phyloP scores from a whole-genome alignment of 2,329 filamentous ascomycete genomes.

The Talaromyces albobiverticillius region DNA sequence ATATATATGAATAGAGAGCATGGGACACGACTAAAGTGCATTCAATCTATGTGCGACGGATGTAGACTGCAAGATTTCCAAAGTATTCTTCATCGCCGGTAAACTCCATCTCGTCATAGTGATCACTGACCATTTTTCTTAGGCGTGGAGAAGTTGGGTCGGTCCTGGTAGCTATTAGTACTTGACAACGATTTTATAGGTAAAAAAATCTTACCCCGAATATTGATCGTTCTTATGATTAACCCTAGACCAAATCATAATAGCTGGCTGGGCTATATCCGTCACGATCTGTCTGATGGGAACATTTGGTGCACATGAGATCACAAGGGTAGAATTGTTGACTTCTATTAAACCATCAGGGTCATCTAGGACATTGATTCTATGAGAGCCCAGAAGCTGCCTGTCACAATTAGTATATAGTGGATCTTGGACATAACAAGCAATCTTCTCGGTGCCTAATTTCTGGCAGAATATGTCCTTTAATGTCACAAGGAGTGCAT shows the following conservation, averaged over 20 bases:
- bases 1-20: no score
- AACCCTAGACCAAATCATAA: conserved; percentile 22
- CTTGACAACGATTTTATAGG: neutral
- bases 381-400: conserved; percentile 14
- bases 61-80: conserved; percentile 7
- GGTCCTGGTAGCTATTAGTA: conserved; percentile 1
- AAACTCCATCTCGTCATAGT: conserved; percentile 11
- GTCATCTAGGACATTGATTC: conserved; percentile 24
- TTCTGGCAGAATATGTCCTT: conserved; percentile 1
- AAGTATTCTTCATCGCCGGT: neutral
- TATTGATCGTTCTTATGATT: neutral
- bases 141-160: conserved; percentile 4
- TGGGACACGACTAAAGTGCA: neutral
- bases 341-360: conserved; percentile 34
- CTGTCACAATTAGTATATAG: conserved; percentile 18
- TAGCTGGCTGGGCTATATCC: conserved; percentile 32
- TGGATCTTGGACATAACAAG: conserved; percentile 24
- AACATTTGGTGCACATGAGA: conserved; percentile 29
- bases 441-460: conserved; percentile 6
- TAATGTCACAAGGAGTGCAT: conserved; percentile 11
- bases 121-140: conserved; percentile 3
- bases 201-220: neutral
- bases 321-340: conserved; percentile 31
- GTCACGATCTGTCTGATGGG: conserved; percentile 37
- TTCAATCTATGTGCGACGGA: conserved; percentile 58